Base-by-base conservation (phyloP, 129 eudicot genomes). In the Erigeron canadensis region DNA sequence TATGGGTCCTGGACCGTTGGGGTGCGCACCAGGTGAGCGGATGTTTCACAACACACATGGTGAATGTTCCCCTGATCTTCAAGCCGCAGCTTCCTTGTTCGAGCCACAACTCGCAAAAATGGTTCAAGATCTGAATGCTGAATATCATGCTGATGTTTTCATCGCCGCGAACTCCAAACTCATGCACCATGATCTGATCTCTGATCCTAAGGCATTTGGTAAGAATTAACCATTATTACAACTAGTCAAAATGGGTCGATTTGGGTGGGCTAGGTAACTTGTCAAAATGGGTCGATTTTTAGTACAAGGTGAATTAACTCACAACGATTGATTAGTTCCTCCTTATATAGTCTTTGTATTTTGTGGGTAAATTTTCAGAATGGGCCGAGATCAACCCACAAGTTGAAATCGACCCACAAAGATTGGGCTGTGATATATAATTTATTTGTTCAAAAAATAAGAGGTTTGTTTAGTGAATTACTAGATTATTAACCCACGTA, bases 11-110 rank as follows among this genome's bases (percentile, higher is more conserved):
- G 83, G 83, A n/a, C 79, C 79, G 2, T 43, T 79, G 40, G 83
- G 83, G 7, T 79, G 83, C 40, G 83, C 79, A 8, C 83, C 83
- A 17, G 79, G 76, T 0, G 83, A 67, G 18, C 79, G 79, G 28
- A 48, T 69, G 45, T 68, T 41, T 34, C 78, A 72, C 4, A 63
- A 71, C 44, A 2, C 19, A 5, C 41, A 17, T 8, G 83, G 83
- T 13, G 75, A 74, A 15, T 79, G 83, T 42, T 75, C 70, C n/a
- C 9, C 47, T 7, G 71, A 67, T 17, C 37, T 73, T 12, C 83
- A 79, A 61, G 47, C 57, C 0, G 83, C 83, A 22, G 42, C 79
- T 13, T 7, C 72, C 60, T 42, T 79, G 70, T 79, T 57, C 9
- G 65, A 79, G 38, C 75, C 79, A 50, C 75, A 59, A 74, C 76